Conservation (phyloP, 1,139 yeast genomes). For the Suhomyces atakaporum region DNA sequence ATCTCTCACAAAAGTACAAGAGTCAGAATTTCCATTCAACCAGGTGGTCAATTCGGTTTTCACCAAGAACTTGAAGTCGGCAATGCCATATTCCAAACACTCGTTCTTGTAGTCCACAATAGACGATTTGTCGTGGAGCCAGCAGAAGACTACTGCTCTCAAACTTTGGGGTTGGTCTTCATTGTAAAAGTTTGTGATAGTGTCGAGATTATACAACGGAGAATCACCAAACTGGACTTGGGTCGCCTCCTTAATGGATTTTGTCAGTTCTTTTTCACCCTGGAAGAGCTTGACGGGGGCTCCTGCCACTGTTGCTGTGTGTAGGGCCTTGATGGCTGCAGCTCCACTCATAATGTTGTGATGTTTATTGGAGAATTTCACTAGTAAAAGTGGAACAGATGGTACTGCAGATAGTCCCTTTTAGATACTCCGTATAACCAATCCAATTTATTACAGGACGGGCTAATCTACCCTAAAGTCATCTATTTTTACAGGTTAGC, state of each 20-base stretch:
- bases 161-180: slow-evolving; percentile 55
- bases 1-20: slow-evolving; percentile 51
- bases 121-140: slow-evolving; percentile 72
- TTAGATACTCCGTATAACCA: no score
- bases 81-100: slow-evolving; percentile 64
- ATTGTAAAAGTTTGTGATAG: slow-evolving; percentile 57
- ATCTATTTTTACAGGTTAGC: no score
- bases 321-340: slow-evolving; percentile 18
- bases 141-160: slow-evolving; percentile 73
- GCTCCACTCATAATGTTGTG: slow-evolving; percentile 14
- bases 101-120: slow-evolving; percentile 81
- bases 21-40: slow-evolving; percentile 67
- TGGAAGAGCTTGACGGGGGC: slow-evolving; percentile 28
- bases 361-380: no score
- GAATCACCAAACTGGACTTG: slow-evolving; percentile 34
- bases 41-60: slow-evolving; percentile 83
- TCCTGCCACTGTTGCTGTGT: slow-evolving; percentile 24
- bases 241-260: slow-evolving; percentile 39
- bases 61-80: slow-evolving; percentile 80
- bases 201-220: slow-evolving; percentile 36
- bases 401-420: neutral
- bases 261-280: slow-evolving; percentile 19
- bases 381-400: no score
- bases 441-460: no score
- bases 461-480: no score